phyloP scores from a whole-genome alignment of 2,329 filamentous ascomycete genomes.

The Cercospora sp. region DNA sequence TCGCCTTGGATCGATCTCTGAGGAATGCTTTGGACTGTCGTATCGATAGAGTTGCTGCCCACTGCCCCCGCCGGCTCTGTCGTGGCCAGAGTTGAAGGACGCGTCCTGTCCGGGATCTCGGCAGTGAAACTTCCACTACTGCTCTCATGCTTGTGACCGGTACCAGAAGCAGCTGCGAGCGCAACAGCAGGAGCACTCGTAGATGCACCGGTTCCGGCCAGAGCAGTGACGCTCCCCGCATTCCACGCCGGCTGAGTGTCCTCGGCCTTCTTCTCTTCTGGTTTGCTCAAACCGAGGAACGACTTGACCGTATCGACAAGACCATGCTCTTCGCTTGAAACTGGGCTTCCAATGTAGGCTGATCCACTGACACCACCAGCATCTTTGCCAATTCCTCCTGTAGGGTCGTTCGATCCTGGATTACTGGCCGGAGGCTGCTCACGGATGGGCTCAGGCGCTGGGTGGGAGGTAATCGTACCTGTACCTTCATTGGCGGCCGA shows the following conservation, averaged over 20 bases:
- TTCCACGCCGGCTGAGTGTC: constrained; percentile 15
- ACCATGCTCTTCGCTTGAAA: constrained; percentile 20
- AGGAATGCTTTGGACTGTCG: not conserved
- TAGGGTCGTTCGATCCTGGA: constrained; percentile 24
- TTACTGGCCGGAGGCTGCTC: constrained; percentile 27
- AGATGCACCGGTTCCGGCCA: constrained; percentile 10
- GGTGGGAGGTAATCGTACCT: constrained; percentile 12
- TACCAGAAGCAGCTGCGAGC: constrained; percentile 16
- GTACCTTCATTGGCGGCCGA: constrained; percentile 9
- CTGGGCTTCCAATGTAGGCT: constrained; percentile 27
- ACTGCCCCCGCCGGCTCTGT: not conserved
- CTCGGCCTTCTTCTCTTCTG: constrained; percentile 19
- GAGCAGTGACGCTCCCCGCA: constrained; percentile 12
- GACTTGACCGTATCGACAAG: constrained; percentile 28
- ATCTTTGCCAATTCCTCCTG: constrained; percentile 23
- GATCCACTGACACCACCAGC: constrained; percentile 28
- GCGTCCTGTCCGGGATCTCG: constrained; percentile 18
- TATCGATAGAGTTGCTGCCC: not conserved
- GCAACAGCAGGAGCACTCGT: constrained; percentile 18
- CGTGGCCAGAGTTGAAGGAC: not conserved
- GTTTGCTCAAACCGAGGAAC: constrained; percentile 26
- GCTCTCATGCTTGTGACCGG: not conserved
- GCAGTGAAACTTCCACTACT: constrained; percentile 17
- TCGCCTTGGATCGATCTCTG: not conserved
- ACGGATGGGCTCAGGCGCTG: constrained; percentile 7